These are phyloP conservation scores for Kwoniella newhampshirensis DNA, from an alignment of 768 basidiomycete species.

Conservation along the genomic window DNA sequence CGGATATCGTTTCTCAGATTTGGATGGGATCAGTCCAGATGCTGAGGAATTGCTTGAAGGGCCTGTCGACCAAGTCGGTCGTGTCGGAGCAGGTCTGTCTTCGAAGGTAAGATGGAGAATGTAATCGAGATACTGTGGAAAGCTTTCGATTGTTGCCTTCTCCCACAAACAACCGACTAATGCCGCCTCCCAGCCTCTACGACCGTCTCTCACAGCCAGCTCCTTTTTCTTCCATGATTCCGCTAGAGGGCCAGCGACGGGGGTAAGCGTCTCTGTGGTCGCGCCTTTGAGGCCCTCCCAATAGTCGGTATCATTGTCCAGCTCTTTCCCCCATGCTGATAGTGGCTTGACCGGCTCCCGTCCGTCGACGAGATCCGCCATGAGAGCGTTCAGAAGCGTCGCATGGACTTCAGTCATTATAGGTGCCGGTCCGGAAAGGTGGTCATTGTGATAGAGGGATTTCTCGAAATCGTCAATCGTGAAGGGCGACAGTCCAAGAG, in stretches of 20 bases:
- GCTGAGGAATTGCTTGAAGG: conserved; percentile 22
- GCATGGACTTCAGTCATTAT: conserved; percentile 87
- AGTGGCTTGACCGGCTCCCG: conserved; percentile 32
- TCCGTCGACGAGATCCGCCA: conserved; percentile 61
- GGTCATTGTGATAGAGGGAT: conserved; percentile 78
- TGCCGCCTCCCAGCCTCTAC: conserved; percentile 49
- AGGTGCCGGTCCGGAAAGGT: conserved; percentile 60
- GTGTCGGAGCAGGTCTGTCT: conserved; percentile 47
- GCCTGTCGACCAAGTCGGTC: conserved; percentile 51
- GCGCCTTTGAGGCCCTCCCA: conserved; percentile 50
- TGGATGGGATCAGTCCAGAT: conserved; percentile 38
- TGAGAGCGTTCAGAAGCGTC: conserved; percentile 75
- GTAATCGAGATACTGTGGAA: conserved; percentile 58
- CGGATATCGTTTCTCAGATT: conserved; percentile 68
- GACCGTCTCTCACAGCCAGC: conserved; percentile 29
- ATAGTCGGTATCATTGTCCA: conserved; percentile 41
- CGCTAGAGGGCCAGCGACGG: conserved; percentile 25
- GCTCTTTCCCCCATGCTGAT: conserved; percentile 11
- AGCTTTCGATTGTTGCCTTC: conserved; percentile 60
- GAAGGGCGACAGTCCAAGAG: conserved; percentile 80
- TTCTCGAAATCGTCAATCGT: conserved; percentile 90
- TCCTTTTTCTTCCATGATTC: conserved; percentile 40
- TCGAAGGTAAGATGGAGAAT: conserved; percentile 47
- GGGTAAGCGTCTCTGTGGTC: conserved; percentile 42
- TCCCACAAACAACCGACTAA: conserved; percentile 51